phyloP scores from a whole-genome alignment of 2,329 filamentous ascomycete species.

The Penicillium sclerotiorum region DNA sequence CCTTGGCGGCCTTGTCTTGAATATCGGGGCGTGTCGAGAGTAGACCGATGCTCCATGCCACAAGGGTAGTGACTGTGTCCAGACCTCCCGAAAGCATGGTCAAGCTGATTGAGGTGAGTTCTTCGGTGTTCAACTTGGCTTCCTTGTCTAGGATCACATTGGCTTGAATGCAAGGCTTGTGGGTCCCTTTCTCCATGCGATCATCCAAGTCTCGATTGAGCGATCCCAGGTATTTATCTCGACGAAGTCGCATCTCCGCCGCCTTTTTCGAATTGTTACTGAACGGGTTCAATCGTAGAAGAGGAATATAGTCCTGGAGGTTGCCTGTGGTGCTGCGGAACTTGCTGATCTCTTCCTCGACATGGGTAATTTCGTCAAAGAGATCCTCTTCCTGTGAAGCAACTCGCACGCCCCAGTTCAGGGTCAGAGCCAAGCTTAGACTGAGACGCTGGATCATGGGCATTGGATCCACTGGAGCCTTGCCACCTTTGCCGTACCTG shows the following conservation, averaged over 20 bases:
- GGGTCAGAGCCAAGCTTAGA: slow-evolving; percentile 63
- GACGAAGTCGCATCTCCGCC: slow-evolving; percentile 60
- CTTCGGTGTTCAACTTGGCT: slow-evolving; percentile 62
- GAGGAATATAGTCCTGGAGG: slow-evolving; percentile 76
- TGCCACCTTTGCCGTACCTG: slow-evolving; percentile 59
- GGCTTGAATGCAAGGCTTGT: slow-evolving; percentile 68
- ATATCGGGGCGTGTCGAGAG: slow-evolving; percentile 63
- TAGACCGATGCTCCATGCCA: slow-evolving; percentile 66
- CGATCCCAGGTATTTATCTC: slow-evolving; percentile 62
- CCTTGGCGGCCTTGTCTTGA: slow-evolving; percentile 61
- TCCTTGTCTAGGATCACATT: slow-evolving; percentile 68
- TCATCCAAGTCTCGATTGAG: slow-evolving; percentile 63
- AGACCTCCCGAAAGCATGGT: slow-evolving; percentile 70
- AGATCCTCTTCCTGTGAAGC: slow-evolving; percentile 62
- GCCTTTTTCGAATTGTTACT: slow-evolving; percentile 61
- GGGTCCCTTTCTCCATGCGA: slow-evolving; percentile 61
- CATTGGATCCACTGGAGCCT: slow-evolving; percentile 63
- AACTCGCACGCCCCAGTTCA: slow-evolving; percentile 69
- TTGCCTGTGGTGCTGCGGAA: slow-evolving; percentile 78
- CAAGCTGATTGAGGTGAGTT: slow-evolving; percentile 66
- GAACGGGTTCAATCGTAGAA: slow-evolving; percentile 69
- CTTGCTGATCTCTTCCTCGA: slow-evolving; percentile 72
- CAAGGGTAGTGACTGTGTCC: slow-evolving; percentile 67
- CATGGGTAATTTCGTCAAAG: slow-evolving; percentile 71
- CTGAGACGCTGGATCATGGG: slow-evolving; percentile 68